Percentiles rank a stretch among this genome's conserved stretches.
Conservation (phyloP, 1,284 basidiomycete genomes). For the Apiotrichum gamsii region DNA sequence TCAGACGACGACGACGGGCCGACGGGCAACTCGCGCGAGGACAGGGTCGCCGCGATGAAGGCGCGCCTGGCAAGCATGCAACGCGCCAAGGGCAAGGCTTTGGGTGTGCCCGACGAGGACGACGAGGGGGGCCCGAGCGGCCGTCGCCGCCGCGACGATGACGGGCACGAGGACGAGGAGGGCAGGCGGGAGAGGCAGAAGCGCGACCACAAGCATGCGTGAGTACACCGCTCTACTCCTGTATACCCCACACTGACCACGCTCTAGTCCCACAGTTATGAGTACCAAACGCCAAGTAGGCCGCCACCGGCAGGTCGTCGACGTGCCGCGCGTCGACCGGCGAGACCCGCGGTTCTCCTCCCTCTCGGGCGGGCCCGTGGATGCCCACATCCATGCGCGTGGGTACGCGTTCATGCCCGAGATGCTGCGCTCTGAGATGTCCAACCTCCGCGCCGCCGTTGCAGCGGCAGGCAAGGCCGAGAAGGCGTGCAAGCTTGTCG, state of each 20-base stretch:
- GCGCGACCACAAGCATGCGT: conserved; percentile 83
- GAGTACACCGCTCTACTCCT: too few species aligned
- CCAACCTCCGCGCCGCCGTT: conserved; percentile 60
- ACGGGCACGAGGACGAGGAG: conserved; percentile 48
- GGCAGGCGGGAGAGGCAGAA: too few species aligned
- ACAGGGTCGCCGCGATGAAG: conserved; percentile 29
- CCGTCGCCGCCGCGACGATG: conserved; percentile 20
- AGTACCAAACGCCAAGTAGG: conserved; percentile 82
- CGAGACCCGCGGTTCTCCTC: conserved; percentile 87
- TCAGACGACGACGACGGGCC: conserved; percentile 9
- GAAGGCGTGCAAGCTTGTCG: conserved; percentile 57
- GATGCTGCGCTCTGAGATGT: conserved; percentile 63
- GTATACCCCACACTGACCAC: too few species aligned
- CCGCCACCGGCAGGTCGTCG: conserved; percentile 67
- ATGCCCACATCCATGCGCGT: conserved; percentile 61
- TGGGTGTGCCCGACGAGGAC: conserved; percentile 2
- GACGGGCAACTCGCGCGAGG: conserved; percentile 5
- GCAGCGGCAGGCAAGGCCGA: conserved; percentile 65
- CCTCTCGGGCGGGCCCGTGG: conserved; percentile 62
- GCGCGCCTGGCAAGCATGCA: conserved; percentile 37
- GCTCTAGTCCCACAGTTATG: conserved; percentile 72
- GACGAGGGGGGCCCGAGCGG: conserved; percentile 16
- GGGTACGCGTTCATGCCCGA: conserved; percentile 75
- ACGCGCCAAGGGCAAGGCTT: conserved; percentile 36
- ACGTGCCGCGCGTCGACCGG: conserved; percentile 60